Conservation (phyloP, 345 rosid genomes). For the Orychophragmus violaceus region DNA sequence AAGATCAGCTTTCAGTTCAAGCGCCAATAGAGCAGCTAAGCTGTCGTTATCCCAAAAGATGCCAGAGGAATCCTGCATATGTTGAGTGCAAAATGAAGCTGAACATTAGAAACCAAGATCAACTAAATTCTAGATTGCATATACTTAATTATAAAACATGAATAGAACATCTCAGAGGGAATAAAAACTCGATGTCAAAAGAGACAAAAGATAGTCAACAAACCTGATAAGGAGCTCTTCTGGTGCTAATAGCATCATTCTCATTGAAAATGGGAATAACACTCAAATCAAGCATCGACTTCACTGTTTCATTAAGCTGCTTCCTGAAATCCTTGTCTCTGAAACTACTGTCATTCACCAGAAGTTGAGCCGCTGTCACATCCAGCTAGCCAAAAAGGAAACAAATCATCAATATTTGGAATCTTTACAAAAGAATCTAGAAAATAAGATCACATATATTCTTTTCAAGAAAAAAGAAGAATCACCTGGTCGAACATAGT, state of each 20-base stretch:
- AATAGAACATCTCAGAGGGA: too few relatives aligned
- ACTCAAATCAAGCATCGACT: constrained; percentile 54
- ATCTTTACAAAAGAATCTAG: not conserved
- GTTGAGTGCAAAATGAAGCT: not conserved
- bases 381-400: constrained; percentile 59
- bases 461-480: not conserved
- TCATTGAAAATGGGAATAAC: constrained; percentile 94
- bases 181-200: too few relatives aligned
- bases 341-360: constrained; percentile 88
- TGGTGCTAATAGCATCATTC: constrained; percentile 95
- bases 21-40: constrained; percentile 84
- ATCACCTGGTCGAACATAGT: constrained; percentile 72
- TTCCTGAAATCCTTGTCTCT: constrained; percentile 71
- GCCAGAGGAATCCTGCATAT: constrained; percentile 89
- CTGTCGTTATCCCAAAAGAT: constrained; percentile 99
- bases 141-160: not conserved
- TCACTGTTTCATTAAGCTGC: constrained; percentile 76
- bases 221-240: constrained; percentile 99
- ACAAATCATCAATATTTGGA: constrained; percentile 4
- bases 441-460: not conserved
- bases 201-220: constrained; percentile 2
- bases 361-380: constrained; percentile 89
- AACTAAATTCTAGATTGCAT: not conserved
- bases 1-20: constrained; percentile 95
- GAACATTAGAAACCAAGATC: not conserved